Conservation (phyloP, 1,284 basidiomycete genomes). For the Kalmanozyma brasiliensis region DNA sequence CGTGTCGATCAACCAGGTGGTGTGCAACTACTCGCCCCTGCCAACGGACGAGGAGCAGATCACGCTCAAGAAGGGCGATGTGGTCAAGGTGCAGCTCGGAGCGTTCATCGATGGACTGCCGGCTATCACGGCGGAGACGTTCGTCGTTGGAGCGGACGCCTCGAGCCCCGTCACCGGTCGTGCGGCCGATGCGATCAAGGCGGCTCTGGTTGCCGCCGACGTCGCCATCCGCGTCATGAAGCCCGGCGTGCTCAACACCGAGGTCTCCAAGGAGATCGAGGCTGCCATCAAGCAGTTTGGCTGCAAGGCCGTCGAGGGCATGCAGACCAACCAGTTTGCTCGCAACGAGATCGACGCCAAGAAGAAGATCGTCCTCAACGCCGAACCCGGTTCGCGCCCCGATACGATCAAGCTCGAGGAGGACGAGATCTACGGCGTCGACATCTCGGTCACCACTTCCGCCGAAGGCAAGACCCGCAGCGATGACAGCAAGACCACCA, state of each 20-base stretch:
- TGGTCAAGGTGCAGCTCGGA: constrained; percentile 94
- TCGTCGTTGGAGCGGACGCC: constrained; percentile 75
- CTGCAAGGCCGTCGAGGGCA: constrained; percentile 69
- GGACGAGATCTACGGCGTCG: constrained; percentile 94
- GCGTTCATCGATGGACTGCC: constrained; percentile 95
- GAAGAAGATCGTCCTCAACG: constrained; percentile 62
- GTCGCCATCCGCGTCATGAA: constrained; percentile 73
- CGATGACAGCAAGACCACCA: constrained; percentile 87
- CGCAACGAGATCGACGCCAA: constrained; percentile 82
- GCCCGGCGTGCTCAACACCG: constrained; percentile 89
- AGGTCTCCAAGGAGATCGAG: constrained; percentile 85
- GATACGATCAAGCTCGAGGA: constrained; percentile 72
- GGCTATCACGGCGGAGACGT: constrained; percentile 84
- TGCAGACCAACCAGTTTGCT: constrained; percentile 91
- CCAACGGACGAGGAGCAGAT: constrained; percentile 72
- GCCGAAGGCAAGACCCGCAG: constrained; percentile 74
- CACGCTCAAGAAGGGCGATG: constrained; percentile 83
- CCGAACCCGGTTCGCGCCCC: constrained; percentile 55
- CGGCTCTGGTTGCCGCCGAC: constrained; percentile 92
- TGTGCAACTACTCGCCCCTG: constrained; percentile 74
- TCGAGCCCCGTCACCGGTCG: constrained; percentile 83
- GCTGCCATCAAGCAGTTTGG: constrained; percentile 72
- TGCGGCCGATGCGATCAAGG: constrained; percentile 89
- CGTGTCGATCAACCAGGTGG: constrained; percentile 83
- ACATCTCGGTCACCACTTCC: constrained; percentile 77